Percentiles rank a stretch among this genome's conserved stretches.
Evolutionary conservation across 2,329 filamentous ascomycete genomes (phyloP).

Genomic region (Ophiostoma sp.): DNA sequence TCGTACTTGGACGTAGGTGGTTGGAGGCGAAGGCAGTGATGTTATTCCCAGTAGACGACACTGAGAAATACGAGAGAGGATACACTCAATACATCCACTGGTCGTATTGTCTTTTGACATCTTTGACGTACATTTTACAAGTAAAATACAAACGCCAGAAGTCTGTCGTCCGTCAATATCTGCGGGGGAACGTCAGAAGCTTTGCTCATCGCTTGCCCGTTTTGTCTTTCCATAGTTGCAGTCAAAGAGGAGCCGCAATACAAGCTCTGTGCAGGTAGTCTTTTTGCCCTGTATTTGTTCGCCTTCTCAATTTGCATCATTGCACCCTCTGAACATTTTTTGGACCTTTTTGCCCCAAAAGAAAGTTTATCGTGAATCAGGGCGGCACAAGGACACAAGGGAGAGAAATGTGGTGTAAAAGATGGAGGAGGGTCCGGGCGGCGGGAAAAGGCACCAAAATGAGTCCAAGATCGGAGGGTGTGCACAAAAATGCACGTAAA

Average conservation of each 20-base stretch:
- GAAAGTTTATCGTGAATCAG: background rate
- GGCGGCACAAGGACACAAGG: constrained; percentile 7
- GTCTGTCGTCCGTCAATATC: background rate
- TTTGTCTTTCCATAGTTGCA: background rate
- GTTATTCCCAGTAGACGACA: background rate
- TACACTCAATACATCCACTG: background rate
- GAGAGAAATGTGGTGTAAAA: background rate
- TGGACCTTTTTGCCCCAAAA: background rate
- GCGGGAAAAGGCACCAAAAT: constrained; percentile 18
- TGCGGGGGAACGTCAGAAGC: background rate
- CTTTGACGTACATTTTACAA: no score
- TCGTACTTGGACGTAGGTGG: background rate
- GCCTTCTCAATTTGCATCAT: background rate
- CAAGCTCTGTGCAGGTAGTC: background rate
- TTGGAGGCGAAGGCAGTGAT: background rate
- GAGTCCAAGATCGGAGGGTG: constrained; percentile 4
- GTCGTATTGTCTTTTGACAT: background rate
- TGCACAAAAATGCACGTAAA: background rate
- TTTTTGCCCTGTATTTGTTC: background rate
- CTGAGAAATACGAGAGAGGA: background rate
- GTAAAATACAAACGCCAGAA: background rate
- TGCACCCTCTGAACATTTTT: background rate
- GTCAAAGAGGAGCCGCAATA: background rate
- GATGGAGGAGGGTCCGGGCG: background rate
- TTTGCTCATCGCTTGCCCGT: background rate